Base-by-base conservation (phyloP, 768 basidiomycete species). In the Collybiopsis confluens region DNA sequence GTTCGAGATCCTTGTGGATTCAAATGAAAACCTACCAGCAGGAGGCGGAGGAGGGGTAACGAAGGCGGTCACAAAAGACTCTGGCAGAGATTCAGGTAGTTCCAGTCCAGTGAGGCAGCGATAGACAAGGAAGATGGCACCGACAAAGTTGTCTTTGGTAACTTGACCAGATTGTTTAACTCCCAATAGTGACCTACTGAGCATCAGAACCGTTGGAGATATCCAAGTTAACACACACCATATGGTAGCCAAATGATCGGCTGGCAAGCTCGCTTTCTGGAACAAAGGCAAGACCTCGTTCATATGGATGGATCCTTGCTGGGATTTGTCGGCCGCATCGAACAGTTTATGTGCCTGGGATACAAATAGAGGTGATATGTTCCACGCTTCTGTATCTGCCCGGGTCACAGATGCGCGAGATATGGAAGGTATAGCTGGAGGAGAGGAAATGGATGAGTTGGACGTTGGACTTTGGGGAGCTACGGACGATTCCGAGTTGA, bases 61-160 rank as follows among this genome's bases (percentile, higher is more conserved):
- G 26, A 36, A 53, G 8, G 26, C 20, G 15, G 42, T 45, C 6
- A 30, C 15, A 35, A 50, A 55, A 28, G 54, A 49, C 40, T 37
- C n/a, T 5, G 54, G 54, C 23, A 53, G 37, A 18, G 38, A 36
- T 7, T 21, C 51, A 6, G 58, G 55, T 24, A 59, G 38, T 3
- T 43, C 46, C 16, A 59, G 20, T 9, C 58, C 52, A 24, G 55
- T 45, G 15, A 59, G 52, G 13, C 13, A 23, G 23, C 47, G 50
- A 37, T 54, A 56, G 13, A 56, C 51, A 15, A 59, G 52, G 47
- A 54, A 56, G 8, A 56, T 45, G 18, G 40, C 52, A 33, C 50
- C 37, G 15, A 50, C 52, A 45, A 59, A 59, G 13, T 43, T 56
- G 18, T 56, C 47, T 26, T n/a, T 30, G 28, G 51, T 13, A 2